Evolutionary conservation across 2,329 filamentous ascomycete genomes (phyloP), one percentile per base, ranked within the genome.

Genomic region (Sporothrix globosa): DNA sequence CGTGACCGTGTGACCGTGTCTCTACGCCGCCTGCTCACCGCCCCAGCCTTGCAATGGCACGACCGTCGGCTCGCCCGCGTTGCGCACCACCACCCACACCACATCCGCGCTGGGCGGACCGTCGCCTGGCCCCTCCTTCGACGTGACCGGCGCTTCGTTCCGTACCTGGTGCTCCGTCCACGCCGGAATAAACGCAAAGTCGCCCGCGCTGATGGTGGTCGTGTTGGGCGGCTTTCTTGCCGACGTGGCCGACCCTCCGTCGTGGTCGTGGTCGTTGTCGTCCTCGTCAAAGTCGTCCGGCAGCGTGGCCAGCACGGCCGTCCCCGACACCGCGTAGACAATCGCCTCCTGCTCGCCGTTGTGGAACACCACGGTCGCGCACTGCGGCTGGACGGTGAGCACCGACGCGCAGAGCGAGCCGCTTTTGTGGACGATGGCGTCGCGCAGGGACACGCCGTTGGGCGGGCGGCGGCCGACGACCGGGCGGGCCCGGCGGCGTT

Each of bases 271-370:
- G 61, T 83, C 84, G 27, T 83, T 80, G 46, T 81, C 80, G 61
- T 83, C 84, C 19, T 87, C 84, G 54, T 84, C 82, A 44, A 82
- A 81, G 69, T 77, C 76, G 7, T 77, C 73, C 24, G 87, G 82
- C 68, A 84, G 83, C 0, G 85, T 88, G 3, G 91, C 82, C 10
- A 92, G 82, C 17, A 84, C 80, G 5, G 90, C 89, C 68, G 83
- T 82, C 14, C 91, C 90, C 1, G 84, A 85, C 13, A 86, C 85
- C 13, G 86, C 87, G 75, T 90, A 91, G 66, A 92, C 84, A 68
- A 92, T 89, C 9, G 88, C 88, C 74, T 92, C 90, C 83, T 92
- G 88, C 76, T 88, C 85, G 69, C 89, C 90, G 75, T 92, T 89
- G 75, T 92, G 90, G 73, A 90, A 89, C 27, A 92, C 82, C 6